Base-by-base conservation (phyloP, 495 filamentous ascomycete genomes). In the Tricharina praecox region DNA sequence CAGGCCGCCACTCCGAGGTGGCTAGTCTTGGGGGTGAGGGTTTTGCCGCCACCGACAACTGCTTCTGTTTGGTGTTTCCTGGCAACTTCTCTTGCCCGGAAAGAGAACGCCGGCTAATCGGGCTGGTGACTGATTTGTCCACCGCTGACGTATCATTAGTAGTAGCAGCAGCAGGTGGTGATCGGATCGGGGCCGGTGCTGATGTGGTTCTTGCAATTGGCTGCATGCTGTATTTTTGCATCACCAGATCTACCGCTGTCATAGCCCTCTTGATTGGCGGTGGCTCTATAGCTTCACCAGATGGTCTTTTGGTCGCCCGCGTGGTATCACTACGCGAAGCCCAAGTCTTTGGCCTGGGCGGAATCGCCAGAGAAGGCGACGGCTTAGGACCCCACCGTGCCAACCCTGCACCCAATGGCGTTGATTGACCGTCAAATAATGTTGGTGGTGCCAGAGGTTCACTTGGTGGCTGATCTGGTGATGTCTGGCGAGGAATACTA, bases 151-250 rank as follows among this genome's bases (percentile, higher is more conserved):
- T n/a, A n/a, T n/a, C n/a, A n/a, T n/a, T n/a, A n/a, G n/a, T n/a
- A n/a, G n/a, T n/a, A n/a, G n/a, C n/a, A n/a, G n/a, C n/a, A n/a
- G n/a, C n/a, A n/a, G 45, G 21, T 9, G 34, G 36, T 41, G 46
- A 45, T 46, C 41, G 38, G 21, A 34, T 28, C 34, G 47, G 46
- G 25, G 52, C 54, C 45, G 9, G 33, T 19, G 21, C 8, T 10
- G 13, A 21, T 16, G 8, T 40, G 34, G 45, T 20, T 20, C 19
- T 11, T 5, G 42, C 47, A 23, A 34, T 20, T 20, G 37, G 41
- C 45, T 52, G 53, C 54, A 57, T 53, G 7, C 28, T 24, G 40
- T 57, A 57, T 42, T 21, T 57, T 34, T 53, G 53, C 2, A 48
- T 50, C 34, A 56, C 53, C 19, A 15, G 39, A 36, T 50, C 42